Percentiles rank a stretch among this genome's conserved stretches.
phyloP scores from a whole-genome alignment of 257 asterid genomes.

The Solanum pimpinellifolium region DNA sequence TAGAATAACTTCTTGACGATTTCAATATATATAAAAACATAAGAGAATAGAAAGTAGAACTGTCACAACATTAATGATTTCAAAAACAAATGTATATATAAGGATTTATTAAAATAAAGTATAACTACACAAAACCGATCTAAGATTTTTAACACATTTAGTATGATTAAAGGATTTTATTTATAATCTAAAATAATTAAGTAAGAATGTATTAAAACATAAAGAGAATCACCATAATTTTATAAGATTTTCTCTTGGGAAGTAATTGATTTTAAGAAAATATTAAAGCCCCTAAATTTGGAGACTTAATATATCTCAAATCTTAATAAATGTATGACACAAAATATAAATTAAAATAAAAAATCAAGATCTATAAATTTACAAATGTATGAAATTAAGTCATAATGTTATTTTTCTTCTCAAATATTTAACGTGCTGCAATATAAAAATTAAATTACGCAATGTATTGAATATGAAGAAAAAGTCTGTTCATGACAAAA shows the following conservation, averaged over 20 bases:
- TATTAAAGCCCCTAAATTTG: not conserved
- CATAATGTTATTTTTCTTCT: not conserved
- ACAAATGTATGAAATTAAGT: not conserved
- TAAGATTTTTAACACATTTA: not conserved
- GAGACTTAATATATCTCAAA: not conserved
- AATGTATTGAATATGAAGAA: not conserved
- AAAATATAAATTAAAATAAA: not conserved
- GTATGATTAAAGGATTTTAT: not conserved
- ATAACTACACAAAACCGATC: not conserved
- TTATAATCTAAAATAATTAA: not conserved
- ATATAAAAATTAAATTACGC: too few species aligned
- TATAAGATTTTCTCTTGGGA: not conserved
- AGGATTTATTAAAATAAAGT: not conserved
- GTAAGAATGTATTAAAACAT: not conserved
- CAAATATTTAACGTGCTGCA: not conserved
- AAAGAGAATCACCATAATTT: not conserved
- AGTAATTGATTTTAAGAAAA: not conserved
- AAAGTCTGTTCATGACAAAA: not conserved
- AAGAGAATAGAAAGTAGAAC: not conserved
- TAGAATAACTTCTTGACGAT: too few species aligned
- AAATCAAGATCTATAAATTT: not conserved
- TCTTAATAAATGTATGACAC: not conserved
- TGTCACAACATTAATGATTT: not conserved
- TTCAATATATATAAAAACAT: not conserved
- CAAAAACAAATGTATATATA: not conserved